phyloP scores from a whole-genome alignment of 1,139 yeast species.

The Debaryomycetaceae sp. region DNA sequence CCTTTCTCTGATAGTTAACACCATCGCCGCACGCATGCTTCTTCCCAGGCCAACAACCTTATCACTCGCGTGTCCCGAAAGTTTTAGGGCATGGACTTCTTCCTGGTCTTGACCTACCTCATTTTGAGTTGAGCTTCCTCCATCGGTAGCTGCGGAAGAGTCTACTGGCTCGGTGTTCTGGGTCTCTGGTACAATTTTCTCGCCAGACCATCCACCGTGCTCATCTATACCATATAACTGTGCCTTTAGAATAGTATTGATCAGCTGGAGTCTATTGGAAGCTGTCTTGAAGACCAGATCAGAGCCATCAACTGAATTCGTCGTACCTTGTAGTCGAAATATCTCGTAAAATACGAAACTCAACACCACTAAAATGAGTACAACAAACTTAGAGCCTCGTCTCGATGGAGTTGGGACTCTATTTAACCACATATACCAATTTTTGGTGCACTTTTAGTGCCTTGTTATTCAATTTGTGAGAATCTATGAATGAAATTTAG shows the following conservation, averaged over 20 bases:
- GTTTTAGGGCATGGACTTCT: background rate
- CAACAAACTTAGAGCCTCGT: background rate
- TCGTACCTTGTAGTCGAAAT: background rate
- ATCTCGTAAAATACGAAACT: background rate
- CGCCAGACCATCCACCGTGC: no score
- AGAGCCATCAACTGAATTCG: background rate
- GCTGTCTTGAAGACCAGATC: background rate
- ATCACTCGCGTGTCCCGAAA: background rate
- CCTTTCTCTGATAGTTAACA: slow-evolving; percentile 7
- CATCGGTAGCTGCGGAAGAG: no score
- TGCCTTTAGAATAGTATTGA: background rate
- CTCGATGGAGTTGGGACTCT: background rate
- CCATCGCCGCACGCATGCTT: slow-evolving; percentile 9
- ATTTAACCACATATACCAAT: background rate
- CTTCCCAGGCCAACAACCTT: slow-evolving; percentile 2
- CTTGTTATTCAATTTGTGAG: no score
- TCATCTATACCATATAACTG: background rate
- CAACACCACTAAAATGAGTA: background rate
- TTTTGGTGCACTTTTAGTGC: no score
- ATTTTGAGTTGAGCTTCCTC: no score
- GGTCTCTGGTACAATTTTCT: background rate
- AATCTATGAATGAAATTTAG: background rate
- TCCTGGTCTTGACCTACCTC: no score
- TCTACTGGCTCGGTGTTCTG: background rate
- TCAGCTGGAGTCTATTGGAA: background rate